Evolutionary conservation across 2,329 filamentous ascomycete species (phyloP), one percentile per base, ranked within the genome.

Genomic region (Alternaria infectoria): DNA sequence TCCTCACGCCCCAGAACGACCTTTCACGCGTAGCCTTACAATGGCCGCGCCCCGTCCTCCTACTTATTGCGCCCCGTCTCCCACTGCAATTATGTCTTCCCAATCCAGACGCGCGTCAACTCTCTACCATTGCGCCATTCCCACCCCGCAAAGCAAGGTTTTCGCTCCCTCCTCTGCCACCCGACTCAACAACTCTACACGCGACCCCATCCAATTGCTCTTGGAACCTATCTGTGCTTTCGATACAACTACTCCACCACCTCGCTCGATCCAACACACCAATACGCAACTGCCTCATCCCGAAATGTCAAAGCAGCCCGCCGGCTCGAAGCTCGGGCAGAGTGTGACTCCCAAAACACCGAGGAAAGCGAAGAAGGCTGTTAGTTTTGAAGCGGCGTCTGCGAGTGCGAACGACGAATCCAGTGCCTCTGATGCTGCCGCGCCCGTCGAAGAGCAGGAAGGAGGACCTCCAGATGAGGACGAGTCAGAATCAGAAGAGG

Each of bases 221-320:
- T 26, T 8, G 9, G 7, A 12, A 19, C 15, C 25, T 17, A 5
- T 21, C 17, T 21, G 43, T n/a, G 17, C n/a, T 26, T 11, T 15
- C 32, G 43, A 19, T 28, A 44, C 46, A 10, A 44, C 10, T 13
- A 36, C 30, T 44, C 8, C 21, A 21, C 19, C 21, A 51, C 10
- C 23, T 17, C 5, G 7, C 21, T 44, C 26, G 13, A n/a, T 6
- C 19, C n/a, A 44, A 28, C 1, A 25, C 36, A 44, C 11, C 36
- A 1, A 40, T 26, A 54, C 52, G 36, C 23, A 30, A 26, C 52
- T 45, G 12, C 6, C 9, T n/a, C 13, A 21, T n/a, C 17, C 11
- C 15, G 45, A 13, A 0, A 69, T 68, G 65, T 32, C 49, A 11
- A 69, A 67, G 40, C 67, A 50, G 11, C 17, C 25, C 36, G 57